phyloP scores from a whole-genome alignment of 2,329 filamentous ascomycete species.

The Ophiognomonia clavigignenti-juglandacearum region DNA sequence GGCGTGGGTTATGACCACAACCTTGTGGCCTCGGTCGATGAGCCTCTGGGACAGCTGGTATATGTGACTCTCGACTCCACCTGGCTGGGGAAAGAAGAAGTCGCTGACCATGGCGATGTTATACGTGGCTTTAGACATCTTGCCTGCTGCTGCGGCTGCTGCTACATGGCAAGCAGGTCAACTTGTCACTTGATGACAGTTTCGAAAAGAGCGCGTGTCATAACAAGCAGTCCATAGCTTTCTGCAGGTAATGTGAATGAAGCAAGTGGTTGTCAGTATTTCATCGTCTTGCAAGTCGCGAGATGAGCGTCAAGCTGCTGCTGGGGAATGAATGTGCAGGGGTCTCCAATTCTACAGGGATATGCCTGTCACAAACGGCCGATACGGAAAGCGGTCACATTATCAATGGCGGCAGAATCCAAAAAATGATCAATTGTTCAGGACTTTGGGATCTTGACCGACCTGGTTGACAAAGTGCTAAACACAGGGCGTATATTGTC shows the following conservation, averaged over 20 bases:
- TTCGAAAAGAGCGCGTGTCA: neutral
- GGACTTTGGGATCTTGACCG: no score
- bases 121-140: slow-evolving; percentile 53
- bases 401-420: slow-evolving; percentile 28
- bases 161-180: neutral
- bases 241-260: no score
- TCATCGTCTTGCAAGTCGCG: no score
- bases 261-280: no score
- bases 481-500: no score
- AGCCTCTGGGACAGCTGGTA: slow-evolving; percentile 96
- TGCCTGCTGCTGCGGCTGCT: slow-evolving; percentile 22
- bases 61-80: slow-evolving; percentile 95
- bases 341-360: neutral
- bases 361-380: neutral
- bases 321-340: no score
- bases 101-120: slow-evolving; percentile 92
- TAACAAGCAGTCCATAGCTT: neutral
- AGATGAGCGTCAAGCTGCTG: no score
- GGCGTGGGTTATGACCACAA: slow-evolving; percentile 94
- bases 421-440: no score
- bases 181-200: neutral
- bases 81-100: slow-evolving; percentile 98
- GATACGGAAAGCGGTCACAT: slow-evolving; percentile 29
- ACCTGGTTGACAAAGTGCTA: no score
- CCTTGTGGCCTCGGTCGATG: slow-evolving; percentile 95